Evolutionary conservation across 2,329 filamentous ascomycete genomes (phyloP).

Genomic region (Lasiodiplodia sp.): DNA sequence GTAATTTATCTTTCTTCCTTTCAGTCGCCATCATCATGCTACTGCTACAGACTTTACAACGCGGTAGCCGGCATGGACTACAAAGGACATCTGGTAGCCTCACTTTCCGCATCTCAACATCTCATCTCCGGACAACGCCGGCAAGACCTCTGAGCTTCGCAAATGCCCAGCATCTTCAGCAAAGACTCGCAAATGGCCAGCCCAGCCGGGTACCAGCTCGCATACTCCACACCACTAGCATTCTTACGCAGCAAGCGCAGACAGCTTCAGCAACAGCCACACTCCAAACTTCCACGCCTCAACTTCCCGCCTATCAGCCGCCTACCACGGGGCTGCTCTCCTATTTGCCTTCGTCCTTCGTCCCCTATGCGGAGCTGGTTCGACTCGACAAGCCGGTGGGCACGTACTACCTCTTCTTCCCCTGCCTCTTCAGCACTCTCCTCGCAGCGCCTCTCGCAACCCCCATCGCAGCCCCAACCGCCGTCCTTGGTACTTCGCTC

Average conservation of each 20-base stretch:
- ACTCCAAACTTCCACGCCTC: neutral
- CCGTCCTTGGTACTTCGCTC: conserved; percentile 68
- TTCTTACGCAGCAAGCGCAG: neutral
- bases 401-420: conserved; percentile 85
- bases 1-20: neutral
- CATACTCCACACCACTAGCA: conserved; percentile 19
- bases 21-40: neutral
- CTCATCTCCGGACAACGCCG: neutral
- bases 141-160: conserved; percentile 5
- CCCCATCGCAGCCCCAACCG: conserved; percentile 66
- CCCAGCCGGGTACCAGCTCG: neutral
- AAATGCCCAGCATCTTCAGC: neutral
- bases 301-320: conserved; percentile 62
- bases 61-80: neutral
- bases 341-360: conserved; percentile 69
- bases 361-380: conserved; percentile 83
- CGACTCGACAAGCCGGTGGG: conserved; percentile 83
- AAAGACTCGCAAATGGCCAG: neutral
- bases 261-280: neutral
- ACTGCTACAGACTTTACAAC: neutral
- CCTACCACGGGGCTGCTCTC: conserved; percentile 76
- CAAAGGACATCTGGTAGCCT: neutral
- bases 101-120: neutral
- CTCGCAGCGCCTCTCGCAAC: conserved; percentile 74
- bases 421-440: conserved; percentile 83